A percentile compares a stretch with the other conserved stretches of the same genome.
Conservation (phyloP, 176 grass and related monocot species). For the Luzula sylvatica region DNA sequence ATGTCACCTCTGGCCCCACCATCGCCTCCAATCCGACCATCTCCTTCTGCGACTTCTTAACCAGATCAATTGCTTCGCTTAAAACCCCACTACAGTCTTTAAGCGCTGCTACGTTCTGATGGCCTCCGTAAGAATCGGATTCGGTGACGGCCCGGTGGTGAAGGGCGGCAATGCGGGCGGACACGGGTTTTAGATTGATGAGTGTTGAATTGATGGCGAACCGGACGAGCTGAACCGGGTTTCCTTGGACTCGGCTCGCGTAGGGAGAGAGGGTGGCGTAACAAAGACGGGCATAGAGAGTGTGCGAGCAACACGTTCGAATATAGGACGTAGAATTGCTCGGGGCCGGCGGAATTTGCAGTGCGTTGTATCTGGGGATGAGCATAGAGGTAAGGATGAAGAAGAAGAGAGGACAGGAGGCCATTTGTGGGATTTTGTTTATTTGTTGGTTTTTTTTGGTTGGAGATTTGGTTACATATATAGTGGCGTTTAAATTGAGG, state of each 20-base stretch:
- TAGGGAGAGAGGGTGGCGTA: constrained; percentile 31
- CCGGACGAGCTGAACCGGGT: constrained; percentile 31
- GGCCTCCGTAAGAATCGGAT: not conserved
- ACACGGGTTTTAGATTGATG: constrained; percentile 15
- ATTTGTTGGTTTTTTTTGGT: not conserved
- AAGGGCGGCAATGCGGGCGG: constrained; percentile 11
- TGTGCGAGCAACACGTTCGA: constrained; percentile 1
- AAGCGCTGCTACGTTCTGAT: not conserved
- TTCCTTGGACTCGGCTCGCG: constrained; percentile 7
- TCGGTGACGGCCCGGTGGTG: not conserved
- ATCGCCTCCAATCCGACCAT: constrained; percentile 9
- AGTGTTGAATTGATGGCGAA: constrained; percentile 27
- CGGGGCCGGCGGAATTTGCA: not conserved
- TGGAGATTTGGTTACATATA: not conserved
- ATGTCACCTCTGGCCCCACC: constrained; percentile 19
- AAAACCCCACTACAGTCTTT: constrained; percentile 27
- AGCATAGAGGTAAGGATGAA: not conserved
- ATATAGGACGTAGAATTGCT: constrained; percentile 10
- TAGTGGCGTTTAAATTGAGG: constrained; percentile 6
- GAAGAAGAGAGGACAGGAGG: constrained; percentile 14
- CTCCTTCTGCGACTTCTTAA: constrained; percentile 17
- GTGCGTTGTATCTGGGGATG: not conserved
- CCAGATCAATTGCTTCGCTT: constrained; percentile 23
- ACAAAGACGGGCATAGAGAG: constrained; percentile 25
- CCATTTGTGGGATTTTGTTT: not conserved